Evolutionary conservation across 805 yeast genomes (phyloP), one percentile per base, ranked within the genome.

Genomic region (Maudiozyma bulderi): DNA sequence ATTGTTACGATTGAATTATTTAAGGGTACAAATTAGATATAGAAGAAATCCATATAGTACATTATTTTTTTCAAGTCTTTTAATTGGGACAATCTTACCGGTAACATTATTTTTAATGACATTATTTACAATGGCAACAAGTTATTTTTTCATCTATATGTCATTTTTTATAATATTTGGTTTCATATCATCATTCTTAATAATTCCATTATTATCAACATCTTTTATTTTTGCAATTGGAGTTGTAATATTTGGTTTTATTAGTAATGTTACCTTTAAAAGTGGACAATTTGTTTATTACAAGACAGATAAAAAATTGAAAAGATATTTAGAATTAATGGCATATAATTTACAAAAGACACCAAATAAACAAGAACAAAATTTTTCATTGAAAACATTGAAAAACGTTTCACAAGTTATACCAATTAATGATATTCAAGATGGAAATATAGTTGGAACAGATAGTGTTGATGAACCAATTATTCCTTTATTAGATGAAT

Each of bases 191-290:
- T 49, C 63, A 2, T 28, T 60, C 10, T 53, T 64, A 30, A 57
- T 65, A 30, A 45, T 60, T 2, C 69, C 69, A 28, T 48, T 64
- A 37, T 42, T 65, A 43, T 48, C 52, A 1, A 40, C 56, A 4
- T 64, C 69, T 4, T 54, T 61, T 44, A 41, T 57, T 9, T 62
- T 64, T 44, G 67, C 67, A 1, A 48, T 58, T 2, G 58, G 57
- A 11, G 62, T 61, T 10, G 59, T 64, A 1, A 40, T 57, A 3
- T 56, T 62, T 44, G 67, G 66, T 13, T 57, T 62, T 40, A 41
- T 61, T 42, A 60, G 66, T 49, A 61, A 61, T 37, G n/a, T 55
- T 3, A 55, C 60, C 4, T 63, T 61, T 47, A 56, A 55, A 40
- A 39, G 54, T 30, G 65, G 64, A 5, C 61, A 59, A 34, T 40